A percentile compares a stretch with the other conserved stretches of the same genome.
phyloP scores from a whole-genome alignment of 768 basidiomycete genomes.

The Tulasnella calospora region DNA sequence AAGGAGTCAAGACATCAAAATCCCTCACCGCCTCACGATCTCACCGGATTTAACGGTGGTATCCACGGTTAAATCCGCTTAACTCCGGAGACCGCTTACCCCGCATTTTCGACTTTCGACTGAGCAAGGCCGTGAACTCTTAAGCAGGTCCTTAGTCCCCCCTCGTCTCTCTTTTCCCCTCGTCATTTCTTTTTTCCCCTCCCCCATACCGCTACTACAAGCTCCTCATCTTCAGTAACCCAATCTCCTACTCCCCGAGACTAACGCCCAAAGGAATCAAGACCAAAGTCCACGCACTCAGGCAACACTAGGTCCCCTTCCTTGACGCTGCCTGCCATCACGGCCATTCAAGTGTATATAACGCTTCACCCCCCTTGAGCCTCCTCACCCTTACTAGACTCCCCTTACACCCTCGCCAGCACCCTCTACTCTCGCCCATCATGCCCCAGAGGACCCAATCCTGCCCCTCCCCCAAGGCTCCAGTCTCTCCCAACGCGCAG shows the following conservation, averaged over 20 bases:
- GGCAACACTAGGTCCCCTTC: background rate
- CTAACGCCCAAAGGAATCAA: background rate
- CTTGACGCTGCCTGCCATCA: background rate
- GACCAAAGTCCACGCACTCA: background rate
- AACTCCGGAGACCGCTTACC: background rate
- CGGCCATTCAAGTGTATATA: background rate
- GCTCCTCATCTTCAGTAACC: background rate
- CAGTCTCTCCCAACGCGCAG: background rate
- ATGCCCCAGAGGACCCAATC: background rate
- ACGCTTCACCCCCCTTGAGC: background rate
- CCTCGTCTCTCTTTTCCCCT: background rate
- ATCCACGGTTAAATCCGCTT: no score
- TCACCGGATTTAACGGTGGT: no score
- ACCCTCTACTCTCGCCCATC: background rate
- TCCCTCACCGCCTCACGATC: background rate
- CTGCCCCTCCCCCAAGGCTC: background rate
- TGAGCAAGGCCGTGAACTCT: background rate
- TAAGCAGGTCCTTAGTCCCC: background rate
- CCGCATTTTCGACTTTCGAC: background rate
- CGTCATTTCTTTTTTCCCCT: background rate
- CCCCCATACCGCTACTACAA: background rate
- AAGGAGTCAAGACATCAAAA: background rate
- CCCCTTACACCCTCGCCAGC: background rate
- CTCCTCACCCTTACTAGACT: background rate
- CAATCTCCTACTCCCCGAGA: background rate